Evolutionary conservation across 257 asterid species (phyloP).

Genomic region (Nicotiana attenuata): DNA sequence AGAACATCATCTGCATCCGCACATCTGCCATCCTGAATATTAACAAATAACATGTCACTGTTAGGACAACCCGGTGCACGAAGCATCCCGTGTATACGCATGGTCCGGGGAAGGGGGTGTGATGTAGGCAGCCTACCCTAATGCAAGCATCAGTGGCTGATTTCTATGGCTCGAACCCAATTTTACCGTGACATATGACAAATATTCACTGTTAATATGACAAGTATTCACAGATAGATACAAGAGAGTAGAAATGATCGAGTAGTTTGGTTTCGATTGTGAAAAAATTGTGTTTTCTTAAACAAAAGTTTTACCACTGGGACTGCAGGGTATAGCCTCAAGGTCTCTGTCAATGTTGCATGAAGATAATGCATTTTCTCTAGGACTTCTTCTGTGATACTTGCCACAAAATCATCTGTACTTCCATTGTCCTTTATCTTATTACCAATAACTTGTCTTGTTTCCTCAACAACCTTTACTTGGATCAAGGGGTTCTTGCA

Average conservation of each 20-base stretch:
- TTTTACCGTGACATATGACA: too few species aligned
- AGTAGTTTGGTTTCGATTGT: neutral
- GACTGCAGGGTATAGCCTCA: constrained; percentile 76
- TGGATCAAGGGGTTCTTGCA: constrained; percentile 58
- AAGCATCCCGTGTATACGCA: too few species aligned
- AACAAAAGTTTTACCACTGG: constrained; percentile 41
- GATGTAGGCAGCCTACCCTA: too few species aligned
- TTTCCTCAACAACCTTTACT: constrained; percentile 45
- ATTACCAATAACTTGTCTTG: constrained; percentile 14
- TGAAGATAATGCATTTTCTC: constrained; percentile 71
- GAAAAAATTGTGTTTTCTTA: neutral
- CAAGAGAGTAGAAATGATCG: neutral
- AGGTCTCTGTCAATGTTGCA: constrained; percentile 58
- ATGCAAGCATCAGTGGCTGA: too few species aligned
- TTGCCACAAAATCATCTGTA: constrained; percentile 31
- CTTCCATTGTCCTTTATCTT: constrained; percentile 9
- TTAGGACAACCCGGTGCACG: too few species aligned
- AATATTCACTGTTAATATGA: neutral
- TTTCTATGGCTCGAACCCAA: too few species aligned
- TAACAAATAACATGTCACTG: neutral
- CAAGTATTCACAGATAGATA: neutral
- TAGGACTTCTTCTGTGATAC: constrained; percentile 51
- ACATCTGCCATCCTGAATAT: constrained; percentile 54
- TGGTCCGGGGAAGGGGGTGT: too few species aligned
- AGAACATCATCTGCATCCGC: constrained; percentile 64